Conservation (phyloP, 495 filamentous ascomycete species). For the Talaromyces liani region DNA sequence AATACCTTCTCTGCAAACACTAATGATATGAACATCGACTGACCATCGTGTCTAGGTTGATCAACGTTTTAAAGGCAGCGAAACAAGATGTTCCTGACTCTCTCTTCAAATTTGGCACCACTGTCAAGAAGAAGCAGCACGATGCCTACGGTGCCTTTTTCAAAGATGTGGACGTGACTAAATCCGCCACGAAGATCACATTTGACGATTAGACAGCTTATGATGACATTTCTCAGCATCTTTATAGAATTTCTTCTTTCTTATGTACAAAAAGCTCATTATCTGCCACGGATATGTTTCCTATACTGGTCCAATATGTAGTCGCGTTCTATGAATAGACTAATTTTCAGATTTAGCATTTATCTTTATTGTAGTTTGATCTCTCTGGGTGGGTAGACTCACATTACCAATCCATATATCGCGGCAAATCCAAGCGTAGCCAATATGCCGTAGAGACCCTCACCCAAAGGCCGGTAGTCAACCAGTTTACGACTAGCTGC, state of each 20-base stretch:
- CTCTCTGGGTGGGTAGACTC: conserved; percentile 26
- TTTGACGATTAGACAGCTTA: conserved; percentile 60
- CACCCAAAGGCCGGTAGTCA: conserved; percentile 19
- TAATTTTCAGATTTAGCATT: conserved; percentile 18
- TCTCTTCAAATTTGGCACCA: conserved; percentile 89
- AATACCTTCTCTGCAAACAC: neutral
- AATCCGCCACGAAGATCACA: conserved; percentile 84
- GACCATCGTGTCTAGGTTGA: conserved; percentile 41
- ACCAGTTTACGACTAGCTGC: conserved; percentile 22
- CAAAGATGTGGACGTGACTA: conserved; percentile 68
- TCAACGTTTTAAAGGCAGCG: conserved; percentile 87
- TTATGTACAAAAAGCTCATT: conserved; percentile 14
- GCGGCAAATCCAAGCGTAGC: conserved; percentile 43
- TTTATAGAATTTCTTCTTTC: neutral
- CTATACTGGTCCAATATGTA: conserved; percentile 47
- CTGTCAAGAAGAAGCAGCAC: conserved; percentile 97
- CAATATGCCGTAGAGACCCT: conserved; percentile 37
- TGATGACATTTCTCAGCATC: conserved; percentile 1
- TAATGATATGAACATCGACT: neutral
- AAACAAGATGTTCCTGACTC: conserved; percentile 84
- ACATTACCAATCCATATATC: conserved; percentile 51
- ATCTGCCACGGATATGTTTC: conserved; percentile 25
- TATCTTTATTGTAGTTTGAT: conserved; percentile 8
- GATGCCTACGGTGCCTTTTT: conserved; percentile 88
- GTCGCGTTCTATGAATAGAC: conserved; percentile 50